phyloP scores from a whole-genome alignment of 2,329 filamentous ascomycete genomes.

The Waltergamsia citrina region DNA sequence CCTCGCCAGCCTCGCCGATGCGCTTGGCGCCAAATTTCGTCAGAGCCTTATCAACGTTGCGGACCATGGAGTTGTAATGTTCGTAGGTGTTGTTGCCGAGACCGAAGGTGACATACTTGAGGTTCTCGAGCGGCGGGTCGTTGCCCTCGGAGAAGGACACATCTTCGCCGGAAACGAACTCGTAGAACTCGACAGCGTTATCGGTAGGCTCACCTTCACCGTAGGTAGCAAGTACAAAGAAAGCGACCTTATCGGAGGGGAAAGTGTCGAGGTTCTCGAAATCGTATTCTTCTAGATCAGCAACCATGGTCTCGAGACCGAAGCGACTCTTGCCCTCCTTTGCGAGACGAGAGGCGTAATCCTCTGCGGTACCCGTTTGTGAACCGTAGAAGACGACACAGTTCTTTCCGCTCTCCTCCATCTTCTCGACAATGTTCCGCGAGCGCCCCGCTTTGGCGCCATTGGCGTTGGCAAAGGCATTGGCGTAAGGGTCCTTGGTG shows the following conservation, averaged over 20 bases:
- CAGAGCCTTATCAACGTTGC: conserved; percentile 75
- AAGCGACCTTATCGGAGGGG: conserved; percentile 80
- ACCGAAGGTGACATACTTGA: conserved; percentile 92
- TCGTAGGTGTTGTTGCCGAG: conserved; percentile 99
- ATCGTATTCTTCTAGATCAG: conserved; percentile 95
- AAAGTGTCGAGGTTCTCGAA: conserved; percentile 87
- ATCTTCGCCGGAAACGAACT: conserved; percentile 82
- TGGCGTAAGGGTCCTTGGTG: conserved; percentile 79
- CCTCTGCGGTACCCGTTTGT: conserved; percentile 95
- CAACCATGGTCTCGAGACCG: conserved; percentile 95
- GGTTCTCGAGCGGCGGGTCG: conserved; percentile 66
- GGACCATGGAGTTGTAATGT: conserved; percentile 98
- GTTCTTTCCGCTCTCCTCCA: conserved; percentile 93
- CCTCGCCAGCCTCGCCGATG: conserved; percentile 84
- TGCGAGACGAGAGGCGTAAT: conserved; percentile 90
- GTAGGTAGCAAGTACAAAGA: conserved; percentile 96
- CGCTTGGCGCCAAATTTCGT: conserved; percentile 73
- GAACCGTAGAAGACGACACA: conserved; percentile 98
- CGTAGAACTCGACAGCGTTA: conserved; percentile 98
- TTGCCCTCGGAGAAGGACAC: conserved; percentile 66
- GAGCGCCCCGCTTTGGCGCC: conserved; percentile 73
- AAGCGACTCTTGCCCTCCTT: conserved; percentile 97
- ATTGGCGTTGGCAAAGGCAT: conserved; percentile 59
- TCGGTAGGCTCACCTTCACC: conserved; percentile 98
- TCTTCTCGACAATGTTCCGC: conserved; percentile 87